These are phyloP conservation scores for Cenchrus americanus DNA, from an alignment of 176 grass and related monocot genomes.

Conservation along the genomic window DNA sequence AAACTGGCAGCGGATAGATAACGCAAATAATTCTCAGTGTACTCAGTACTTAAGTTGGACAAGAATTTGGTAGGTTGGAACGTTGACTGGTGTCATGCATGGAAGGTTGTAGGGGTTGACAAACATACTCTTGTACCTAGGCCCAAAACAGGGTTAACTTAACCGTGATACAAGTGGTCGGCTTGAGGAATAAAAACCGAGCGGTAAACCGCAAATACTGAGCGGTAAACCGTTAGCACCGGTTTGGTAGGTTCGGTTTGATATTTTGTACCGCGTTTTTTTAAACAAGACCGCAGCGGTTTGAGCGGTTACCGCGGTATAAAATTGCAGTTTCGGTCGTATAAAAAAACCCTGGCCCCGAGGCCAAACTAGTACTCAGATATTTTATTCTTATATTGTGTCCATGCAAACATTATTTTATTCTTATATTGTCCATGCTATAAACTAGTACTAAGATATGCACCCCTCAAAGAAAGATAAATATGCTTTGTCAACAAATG, in stretches of 20 bases:
- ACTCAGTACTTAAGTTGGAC: background rate
- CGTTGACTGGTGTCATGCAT: slow-evolving; percentile 36
- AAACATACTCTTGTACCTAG: background rate
- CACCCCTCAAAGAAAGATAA: background rate
- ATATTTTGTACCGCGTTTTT: no score
- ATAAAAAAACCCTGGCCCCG: no score
- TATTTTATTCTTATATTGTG: no score
- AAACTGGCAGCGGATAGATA: background rate
- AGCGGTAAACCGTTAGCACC: no score
- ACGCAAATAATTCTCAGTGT: slow-evolving; percentile 32
- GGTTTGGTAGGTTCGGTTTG: no score
- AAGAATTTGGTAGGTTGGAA: slow-evolving; percentile 33
- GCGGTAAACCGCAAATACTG: no score
- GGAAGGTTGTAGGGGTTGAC: background rate
- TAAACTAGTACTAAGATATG: background rate
- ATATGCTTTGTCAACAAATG: slow-evolving; percentile 37
- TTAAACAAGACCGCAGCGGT: no score
- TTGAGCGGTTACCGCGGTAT: no score
- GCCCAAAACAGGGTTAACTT: no score
- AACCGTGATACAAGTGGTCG: no score
- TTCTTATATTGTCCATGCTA: background rate
- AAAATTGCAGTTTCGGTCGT: no score
- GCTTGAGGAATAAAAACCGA: no score
- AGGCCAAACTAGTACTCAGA: background rate
- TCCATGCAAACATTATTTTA: background rate